These are phyloP conservation scores for Hypsizygus marmoreus DNA, from an alignment of 768 basidiomycete genomes.

Conservation along the genomic window DNA sequence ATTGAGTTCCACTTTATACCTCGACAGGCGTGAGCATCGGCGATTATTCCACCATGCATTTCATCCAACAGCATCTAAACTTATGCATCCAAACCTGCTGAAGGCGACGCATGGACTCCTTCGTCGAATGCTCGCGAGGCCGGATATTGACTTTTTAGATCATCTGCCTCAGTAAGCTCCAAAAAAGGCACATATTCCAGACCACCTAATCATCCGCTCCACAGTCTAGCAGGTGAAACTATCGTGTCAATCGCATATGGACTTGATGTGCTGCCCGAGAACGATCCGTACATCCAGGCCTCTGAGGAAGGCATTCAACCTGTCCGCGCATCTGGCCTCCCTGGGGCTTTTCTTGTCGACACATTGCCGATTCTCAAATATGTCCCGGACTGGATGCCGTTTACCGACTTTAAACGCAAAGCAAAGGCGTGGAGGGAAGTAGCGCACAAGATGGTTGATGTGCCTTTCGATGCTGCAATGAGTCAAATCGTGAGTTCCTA, in stretches of 20 bases:
- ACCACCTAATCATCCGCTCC: neutral
- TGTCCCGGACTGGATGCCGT: conserved; percentile 38
- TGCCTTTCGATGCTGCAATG: conserved; percentile 23
- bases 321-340: conserved; percentile 25
- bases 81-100: conserved; percentile 22
- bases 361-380: conserved; percentile 29
- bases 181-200: neutral
- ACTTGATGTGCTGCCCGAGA: conserved; percentile 25
- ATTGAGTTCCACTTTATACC: neutral
- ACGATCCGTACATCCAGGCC: conserved; percentile 36
- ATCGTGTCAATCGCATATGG: conserved; percentile 37
- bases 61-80: conserved; percentile 14
- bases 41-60: conserved; percentile 25
- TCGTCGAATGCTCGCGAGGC: conserved; percentile 19
- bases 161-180: conserved; percentile 19
- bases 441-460: conserved; percentile 19
- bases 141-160: conserved; percentile 15
- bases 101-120: conserved; percentile 24
- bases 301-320: conserved; percentile 30
- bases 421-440: conserved; percentile 28
- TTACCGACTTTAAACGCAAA: conserved; percentile 36
- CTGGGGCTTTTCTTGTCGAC: conserved; percentile 37
- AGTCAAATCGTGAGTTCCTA: conserved; percentile 17
- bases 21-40: conserved; percentile 25
- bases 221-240: conserved; percentile 24